Evolutionary conservation across 1,284 basidiomycete genomes (phyloP), one percentile per base, ranked within the genome.

Genomic region (Apiotrichum akiyoshidainum): DNA sequence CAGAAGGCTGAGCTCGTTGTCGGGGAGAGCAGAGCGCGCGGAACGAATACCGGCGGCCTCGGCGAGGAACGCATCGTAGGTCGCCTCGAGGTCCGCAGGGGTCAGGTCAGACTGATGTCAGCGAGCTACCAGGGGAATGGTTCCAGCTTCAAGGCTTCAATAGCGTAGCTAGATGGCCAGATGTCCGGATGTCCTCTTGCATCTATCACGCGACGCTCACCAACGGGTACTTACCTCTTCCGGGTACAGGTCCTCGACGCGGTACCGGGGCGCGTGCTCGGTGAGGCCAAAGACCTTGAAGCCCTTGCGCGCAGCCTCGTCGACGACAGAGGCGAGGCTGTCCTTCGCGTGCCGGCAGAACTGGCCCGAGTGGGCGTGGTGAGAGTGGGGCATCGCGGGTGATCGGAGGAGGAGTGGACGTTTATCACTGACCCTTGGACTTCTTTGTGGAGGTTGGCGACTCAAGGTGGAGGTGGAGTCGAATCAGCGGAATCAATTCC

Each of bases 291-390:
- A 98, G 0, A 89, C 81, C 58, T 83, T 80, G 74, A 98, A 99
- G 0, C 87, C 85, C 72, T 88, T 83, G 3, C 79, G 71, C 56
- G 92, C 86, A 12, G 96, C 94, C 65, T 87, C 86, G 7, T 80
- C 72, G 1, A 96, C 87, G 16, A 94, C 87, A 2, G 89, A 84
- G 63, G 92, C 86, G 22, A 99, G 82, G 0, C 82, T 81, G 87
- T 68, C 79, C 74, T 76, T 78, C 17, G 92, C 95, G 75, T 99
- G 96, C 64, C 86, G 87, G 81, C 95, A 98, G 79, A 97, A 99
- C 72, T 96, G 87, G 35, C 95, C 95, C 9, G 93, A 97, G 73
- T 98, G 94, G 12, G 92, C 95, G 78, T 97, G 95, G 73, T 93
- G 92, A 69, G 87, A 90, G 74, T 88, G 82, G 64, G 90, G 90